Evolutionary conservation across 208 protist species (phyloP).

Genomic region (Leishmania mexicana): DNA sequence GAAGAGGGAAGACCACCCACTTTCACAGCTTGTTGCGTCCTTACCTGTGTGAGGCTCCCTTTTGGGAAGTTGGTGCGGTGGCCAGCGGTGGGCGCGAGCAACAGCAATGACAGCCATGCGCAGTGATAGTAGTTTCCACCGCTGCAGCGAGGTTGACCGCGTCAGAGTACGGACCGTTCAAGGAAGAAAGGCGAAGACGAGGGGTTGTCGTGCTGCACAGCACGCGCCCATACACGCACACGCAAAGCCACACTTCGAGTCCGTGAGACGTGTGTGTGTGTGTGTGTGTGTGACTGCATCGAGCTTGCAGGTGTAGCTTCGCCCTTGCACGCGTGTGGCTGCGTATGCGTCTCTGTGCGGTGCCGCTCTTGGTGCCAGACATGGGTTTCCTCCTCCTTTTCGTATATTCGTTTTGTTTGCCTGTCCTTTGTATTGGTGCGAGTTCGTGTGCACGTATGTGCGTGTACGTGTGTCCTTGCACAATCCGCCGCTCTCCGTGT

Average conservation of each 20-base stretch:
- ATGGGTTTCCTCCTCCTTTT: not conserved
- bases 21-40: not conserved
- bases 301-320: not conserved
- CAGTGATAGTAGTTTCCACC: not conserved
- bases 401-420: not conserved
- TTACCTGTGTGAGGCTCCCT: not conserved
- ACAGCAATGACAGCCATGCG: not conserved
- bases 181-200: not conserved
- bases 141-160: not conserved
- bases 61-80: not conserved
- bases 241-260: not conserved
- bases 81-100: not conserved
- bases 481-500: too few relatives aligned
- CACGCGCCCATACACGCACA: not conserved
- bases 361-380: too few relatives aligned
- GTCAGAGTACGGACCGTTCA: not conserved
- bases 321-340: not conserved
- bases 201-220: not conserved
- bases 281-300: not conserved
- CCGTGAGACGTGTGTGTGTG: not conserved
- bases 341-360: not conserved
- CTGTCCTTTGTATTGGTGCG: not conserved
- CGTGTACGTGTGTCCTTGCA: not conserved
- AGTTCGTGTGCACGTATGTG: not conserved
- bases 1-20: not conserved